phyloP scores from a whole-genome alignment of 805 yeast species.

The Cyberlindnera maritima region DNA sequence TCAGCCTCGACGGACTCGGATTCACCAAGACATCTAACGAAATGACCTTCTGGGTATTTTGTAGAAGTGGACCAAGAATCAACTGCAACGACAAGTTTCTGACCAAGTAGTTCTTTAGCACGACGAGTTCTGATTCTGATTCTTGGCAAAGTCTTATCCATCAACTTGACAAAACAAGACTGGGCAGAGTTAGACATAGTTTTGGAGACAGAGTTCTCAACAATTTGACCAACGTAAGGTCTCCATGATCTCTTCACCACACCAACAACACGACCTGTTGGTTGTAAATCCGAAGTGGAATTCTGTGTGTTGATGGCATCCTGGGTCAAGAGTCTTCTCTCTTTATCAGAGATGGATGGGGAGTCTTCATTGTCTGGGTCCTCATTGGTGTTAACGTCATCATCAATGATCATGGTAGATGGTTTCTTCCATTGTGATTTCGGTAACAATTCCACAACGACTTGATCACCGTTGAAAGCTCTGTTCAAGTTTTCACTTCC shows the following conservation, averaged over 20 bases:
- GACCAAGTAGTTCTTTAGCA: constrained; percentile 76
- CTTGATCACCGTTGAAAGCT: constrained; percentile 88
- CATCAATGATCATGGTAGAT: constrained; percentile 71
- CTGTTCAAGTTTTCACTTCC: constrained; percentile 88
- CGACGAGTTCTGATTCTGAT: constrained; percentile 85
- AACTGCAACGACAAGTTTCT: constrained; percentile 87
- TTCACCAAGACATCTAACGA: constrained; percentile 83
- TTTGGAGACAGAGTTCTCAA: constrained; percentile 68
- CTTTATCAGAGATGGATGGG: constrained; percentile 55
- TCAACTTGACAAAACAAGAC: constrained; percentile 77
- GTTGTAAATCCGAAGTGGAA: constrained; percentile 58
- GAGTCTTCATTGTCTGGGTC: constrained; percentile 45
- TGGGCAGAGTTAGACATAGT: constrained; percentile 63
- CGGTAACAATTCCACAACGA: constrained; percentile 86
- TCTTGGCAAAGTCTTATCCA: constrained; percentile 88
- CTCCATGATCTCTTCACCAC: constrained; percentile 92
- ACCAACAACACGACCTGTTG: constrained; percentile 93
- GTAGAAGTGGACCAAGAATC: constrained; percentile 90
- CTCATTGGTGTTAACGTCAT: constrained; percentile 26
- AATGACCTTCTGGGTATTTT: constrained; percentile 91
- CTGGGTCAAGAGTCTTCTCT: constrained; percentile 67
- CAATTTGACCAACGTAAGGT: constrained; percentile 90
- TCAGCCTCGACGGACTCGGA: constrained; percentile 93
- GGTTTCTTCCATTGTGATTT: constrained; percentile 86
- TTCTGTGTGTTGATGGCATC: constrained; percentile 71